phyloP scores from a whole-genome alignment of 2,329 filamentous ascomycete genomes.

The Aureobasidium sp. region DNA sequence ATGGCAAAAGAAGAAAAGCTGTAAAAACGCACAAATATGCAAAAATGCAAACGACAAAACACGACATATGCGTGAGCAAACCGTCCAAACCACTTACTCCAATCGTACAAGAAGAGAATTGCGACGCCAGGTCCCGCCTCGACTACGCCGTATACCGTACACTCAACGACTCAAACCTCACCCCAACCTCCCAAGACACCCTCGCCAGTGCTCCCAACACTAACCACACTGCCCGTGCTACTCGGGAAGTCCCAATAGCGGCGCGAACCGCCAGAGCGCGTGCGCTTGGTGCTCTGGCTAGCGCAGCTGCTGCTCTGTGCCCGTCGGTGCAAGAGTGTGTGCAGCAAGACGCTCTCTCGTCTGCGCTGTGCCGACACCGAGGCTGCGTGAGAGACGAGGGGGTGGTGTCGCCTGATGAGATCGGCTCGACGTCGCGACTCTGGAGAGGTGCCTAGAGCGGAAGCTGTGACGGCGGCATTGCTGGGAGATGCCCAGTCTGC shows the following conservation, averaged over 20 bases:
- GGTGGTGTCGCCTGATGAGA: constrained; percentile 81
- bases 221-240: constrained; percentile 48
- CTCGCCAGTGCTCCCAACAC: constrained; percentile 48
- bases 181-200: constrained; percentile 73
- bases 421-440: constrained; percentile 71
- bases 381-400: constrained; percentile 60
- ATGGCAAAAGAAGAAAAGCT: background rate
- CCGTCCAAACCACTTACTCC: background rate
- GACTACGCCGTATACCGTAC: too few relatives aligned
- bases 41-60: background rate
- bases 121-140: background rate
- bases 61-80: background rate
- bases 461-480: constrained; percentile 22
- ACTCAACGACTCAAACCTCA: constrained; percentile 45
- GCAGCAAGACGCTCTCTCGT: constrained; percentile 19
- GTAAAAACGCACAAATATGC: background rate
- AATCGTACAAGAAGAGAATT: background rate
- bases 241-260: constrained; percentile 87
- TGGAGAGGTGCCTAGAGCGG: constrained; percentile 38
- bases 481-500: constrained; percentile 29
- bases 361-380: constrained; percentile 26
- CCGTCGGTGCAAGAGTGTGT: constrained; percentile 34
- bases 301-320: constrained; percentile 60
- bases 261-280: constrained; percentile 60
- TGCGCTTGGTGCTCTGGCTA: constrained; percentile 76